Evolutionary conservation across 257 asterid species (phyloP).

Genomic region (Petunia axillaris): DNA sequence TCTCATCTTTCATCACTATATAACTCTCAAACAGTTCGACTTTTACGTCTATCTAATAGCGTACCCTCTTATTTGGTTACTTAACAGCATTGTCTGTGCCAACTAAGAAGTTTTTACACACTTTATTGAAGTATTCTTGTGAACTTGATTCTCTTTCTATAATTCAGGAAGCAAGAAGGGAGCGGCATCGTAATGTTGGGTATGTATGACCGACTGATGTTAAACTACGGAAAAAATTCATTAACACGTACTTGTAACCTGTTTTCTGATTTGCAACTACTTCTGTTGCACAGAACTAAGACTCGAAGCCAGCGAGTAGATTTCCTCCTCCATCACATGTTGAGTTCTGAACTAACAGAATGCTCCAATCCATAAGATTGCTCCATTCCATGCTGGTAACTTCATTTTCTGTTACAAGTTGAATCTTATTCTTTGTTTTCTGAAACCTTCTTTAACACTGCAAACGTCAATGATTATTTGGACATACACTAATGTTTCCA

Average conservation of each 20-base stretch:
- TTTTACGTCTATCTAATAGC: no score
- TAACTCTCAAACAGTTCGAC: no score
- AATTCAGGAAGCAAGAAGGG: conserved; percentile 54
- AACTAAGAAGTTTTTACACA: neutral
- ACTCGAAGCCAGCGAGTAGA: conserved; percentile 86
- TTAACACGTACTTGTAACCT: neutral
- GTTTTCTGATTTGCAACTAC: conserved; percentile 2
- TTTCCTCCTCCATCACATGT: conserved; percentile 89
- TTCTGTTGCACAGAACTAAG: conserved; percentile 56
- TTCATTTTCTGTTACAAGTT: neutral
- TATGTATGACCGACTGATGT: conserved; percentile 35
- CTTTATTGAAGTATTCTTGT: neutral
- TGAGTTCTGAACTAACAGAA: conserved; percentile 73
- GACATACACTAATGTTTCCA: neutral
- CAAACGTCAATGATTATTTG: neutral
- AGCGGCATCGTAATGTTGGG: conserved; percentile 63
- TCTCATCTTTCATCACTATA: no score
- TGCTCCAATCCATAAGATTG: conserved; percentile 41
- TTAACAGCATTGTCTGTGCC: neutral
- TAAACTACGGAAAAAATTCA: neutral
- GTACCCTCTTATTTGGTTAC: neutral
- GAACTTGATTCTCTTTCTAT: neutral
- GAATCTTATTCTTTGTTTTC: neutral
- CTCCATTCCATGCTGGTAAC: conserved; percentile 22
- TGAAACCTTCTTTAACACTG: neutral